Conservation (phyloP, 2,329 filamentous ascomycete genomes). For the Exophiala spinifera region DNA sequence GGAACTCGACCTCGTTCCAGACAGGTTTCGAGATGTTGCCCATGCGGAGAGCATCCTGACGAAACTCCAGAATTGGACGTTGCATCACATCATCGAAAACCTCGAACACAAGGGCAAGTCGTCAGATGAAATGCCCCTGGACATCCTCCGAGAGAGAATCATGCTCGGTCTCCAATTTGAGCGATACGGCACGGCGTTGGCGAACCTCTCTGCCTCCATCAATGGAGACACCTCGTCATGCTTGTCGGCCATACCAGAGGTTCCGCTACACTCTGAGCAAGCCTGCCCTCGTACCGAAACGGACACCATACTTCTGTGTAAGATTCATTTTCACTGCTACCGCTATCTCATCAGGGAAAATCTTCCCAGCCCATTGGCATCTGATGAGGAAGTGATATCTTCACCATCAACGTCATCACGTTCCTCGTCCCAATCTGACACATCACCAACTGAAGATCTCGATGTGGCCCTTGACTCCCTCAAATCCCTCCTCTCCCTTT, state of each 20-base stretch:
- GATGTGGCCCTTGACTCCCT: too few species aligned
- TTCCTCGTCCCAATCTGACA: background rate
- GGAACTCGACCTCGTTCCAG: slow-evolving; percentile 5
- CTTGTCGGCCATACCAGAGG: background rate
- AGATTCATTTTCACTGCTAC: background rate
- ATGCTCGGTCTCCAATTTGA: background rate
- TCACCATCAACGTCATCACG: background rate
- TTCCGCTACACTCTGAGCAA: too few species aligned
- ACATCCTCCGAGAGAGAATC: background rate
- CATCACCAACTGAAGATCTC: too few species aligned
- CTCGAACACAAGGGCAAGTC: slow-evolving; percentile 12
- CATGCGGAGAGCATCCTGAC: slow-evolving; percentile 23
- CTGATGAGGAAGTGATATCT: background rate
- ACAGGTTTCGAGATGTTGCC: slow-evolving; percentile 3
- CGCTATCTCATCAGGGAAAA: background rate
- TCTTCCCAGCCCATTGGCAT: background rate
- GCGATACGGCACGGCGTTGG: background rate
- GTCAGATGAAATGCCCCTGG: slow-evolving; percentile 9
- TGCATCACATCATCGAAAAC: slow-evolving; percentile 24
- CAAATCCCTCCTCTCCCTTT: too few species aligned
- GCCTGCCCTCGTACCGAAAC: too few species aligned
- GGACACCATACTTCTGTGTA: background rate
- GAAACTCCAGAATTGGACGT: slow-evolving; percentile 29
- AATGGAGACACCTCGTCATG: too few species aligned
- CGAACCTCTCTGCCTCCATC: background rate